These are phyloP conservation scores for Sarocladiaceae sp. DNA, from an alignment of 2,329 filamentous ascomycete species.

Conservation along the genomic window DNA sequence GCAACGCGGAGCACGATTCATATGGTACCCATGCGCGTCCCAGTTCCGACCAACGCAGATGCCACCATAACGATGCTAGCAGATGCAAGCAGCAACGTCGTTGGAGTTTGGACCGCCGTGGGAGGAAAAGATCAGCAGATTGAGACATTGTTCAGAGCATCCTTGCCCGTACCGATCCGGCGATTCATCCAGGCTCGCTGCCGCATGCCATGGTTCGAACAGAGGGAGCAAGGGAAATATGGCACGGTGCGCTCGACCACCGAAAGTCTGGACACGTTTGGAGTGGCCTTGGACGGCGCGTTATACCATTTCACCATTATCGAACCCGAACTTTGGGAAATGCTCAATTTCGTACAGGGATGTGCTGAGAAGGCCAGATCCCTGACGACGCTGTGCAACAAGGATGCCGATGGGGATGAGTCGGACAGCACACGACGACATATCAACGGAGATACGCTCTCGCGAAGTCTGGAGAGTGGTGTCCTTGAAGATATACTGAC, in stretches of 20 bases:
- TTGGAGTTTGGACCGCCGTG: conserved; percentile 45
- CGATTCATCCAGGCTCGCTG: conserved; percentile 47
- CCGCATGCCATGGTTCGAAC: conserved; percentile 43
- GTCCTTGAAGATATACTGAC: conserved; percentile 35
- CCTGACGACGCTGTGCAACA: too few species aligned
- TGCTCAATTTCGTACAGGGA: conserved; percentile 70
- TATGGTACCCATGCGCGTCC: conserved; percentile 26
- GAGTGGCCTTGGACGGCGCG: conserved; percentile 62
- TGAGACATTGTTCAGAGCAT: conserved; percentile 47
- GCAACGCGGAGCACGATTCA: conserved; percentile 37
- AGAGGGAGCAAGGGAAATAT: conserved; percentile 19
- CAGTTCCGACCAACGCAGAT: too few species aligned
- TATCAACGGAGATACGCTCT: conserved; percentile 61
- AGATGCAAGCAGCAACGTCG: conserved; percentile 39
- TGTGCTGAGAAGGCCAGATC: conserved; percentile 50
- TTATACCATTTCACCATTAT: conserved; percentile 65
- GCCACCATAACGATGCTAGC: conserved; percentile 38
- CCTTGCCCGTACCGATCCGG: conserved; percentile 49
- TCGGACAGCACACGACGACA: conserved; percentile 40
- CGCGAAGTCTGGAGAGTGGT: conserved; percentile 42
- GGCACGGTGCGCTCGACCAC: conserved; percentile 33
- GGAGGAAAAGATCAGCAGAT: conserved; percentile 32
- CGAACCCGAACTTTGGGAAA: conserved; percentile 51
- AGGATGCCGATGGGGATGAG: too few species aligned
- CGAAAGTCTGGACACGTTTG: conserved; percentile 50